Percentiles rank a stretch among this genome's conserved stretches.
Conservation (phyloP, 1,284 basidiomycete species). For the Puccinia brachypodii region DNA sequence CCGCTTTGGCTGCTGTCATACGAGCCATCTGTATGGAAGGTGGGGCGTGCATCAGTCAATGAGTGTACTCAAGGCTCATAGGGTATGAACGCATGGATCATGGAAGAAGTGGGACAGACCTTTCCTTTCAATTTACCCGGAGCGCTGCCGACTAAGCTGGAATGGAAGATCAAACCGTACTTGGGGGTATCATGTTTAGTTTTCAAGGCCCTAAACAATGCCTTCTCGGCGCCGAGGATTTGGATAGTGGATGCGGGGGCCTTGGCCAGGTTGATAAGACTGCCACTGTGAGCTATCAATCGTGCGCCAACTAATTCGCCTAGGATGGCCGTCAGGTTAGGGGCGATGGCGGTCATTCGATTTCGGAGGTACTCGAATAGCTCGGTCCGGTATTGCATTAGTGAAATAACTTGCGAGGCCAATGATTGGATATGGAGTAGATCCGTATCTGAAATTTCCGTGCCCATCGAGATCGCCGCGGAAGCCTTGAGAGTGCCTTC, state of each 20-base stretch:
- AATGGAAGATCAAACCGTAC: slow-evolving; percentile 95
- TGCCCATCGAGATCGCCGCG: slow-evolving; percentile 96
- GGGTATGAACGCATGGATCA: neutral
- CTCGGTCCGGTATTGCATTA: slow-evolving; percentile 88
- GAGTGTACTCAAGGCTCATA: no score
- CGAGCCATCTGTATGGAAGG: slow-evolving; percentile 76
- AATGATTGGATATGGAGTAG: slow-evolving; percentile 91
- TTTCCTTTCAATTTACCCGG: slow-evolving; percentile 98
- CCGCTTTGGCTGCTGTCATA: slow-evolving; percentile 98
- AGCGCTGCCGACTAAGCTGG: slow-evolving; percentile 88
- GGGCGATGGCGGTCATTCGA: slow-evolving; percentile 95
- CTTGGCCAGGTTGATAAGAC: slow-evolving; percentile 88
- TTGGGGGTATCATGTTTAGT: slow-evolving; percentile 99
- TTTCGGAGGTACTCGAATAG: slow-evolving; percentile 93
- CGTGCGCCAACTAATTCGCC: slow-evolving; percentile 95
- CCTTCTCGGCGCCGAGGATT: slow-evolving; percentile 97
- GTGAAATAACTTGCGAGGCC: slow-evolving; percentile 95
- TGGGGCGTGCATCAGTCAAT: neutral
- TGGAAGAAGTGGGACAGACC: slow-evolving; percentile 59
- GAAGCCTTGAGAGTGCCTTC: slow-evolving; percentile 87
- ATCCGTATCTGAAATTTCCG: slow-evolving; percentile 94
- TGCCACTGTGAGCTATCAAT: slow-evolving; percentile 94
- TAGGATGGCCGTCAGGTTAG: slow-evolving; percentile 91
- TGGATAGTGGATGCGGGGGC: slow-evolving; percentile 97
- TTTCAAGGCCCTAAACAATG: slow-evolving; percentile 94